Evolutionary conservation across 768 basidiomycete species (phyloP), one percentile per base, ranked within the genome.

Genomic region (Boletus edulis): DNA sequence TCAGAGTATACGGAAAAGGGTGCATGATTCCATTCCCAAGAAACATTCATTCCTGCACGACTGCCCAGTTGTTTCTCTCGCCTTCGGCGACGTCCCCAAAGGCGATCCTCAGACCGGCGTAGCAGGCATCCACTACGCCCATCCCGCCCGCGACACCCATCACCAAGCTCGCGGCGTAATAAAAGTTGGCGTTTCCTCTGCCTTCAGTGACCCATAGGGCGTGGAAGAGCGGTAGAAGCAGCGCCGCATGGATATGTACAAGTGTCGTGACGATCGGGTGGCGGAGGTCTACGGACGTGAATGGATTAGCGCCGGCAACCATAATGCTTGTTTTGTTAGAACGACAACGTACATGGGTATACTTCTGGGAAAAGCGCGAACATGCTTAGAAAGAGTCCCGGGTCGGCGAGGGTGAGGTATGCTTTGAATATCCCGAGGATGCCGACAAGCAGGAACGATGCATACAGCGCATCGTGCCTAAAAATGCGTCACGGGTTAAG

Each of bases 141-240:
- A 89, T 81, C 0, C 92, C 94, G 59, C 91, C 88, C 3, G 86
- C 89, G 59, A 94, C 80, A 0, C 93, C 94, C 70, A 94, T 94
- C 15, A 99, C 96, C 56, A 98, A 77, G 3, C 94, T 98, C 4
- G 89, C 86, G 0, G 97, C 97, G 64, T 98, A 99, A 74, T 91
- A 98, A 73, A 99, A 99, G 70, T 98, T 98, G 44, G 96, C 94
- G 65, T 99, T 98, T 3, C 94, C 97, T 6, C 93, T 91, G 2
- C 94, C 94, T 53, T 93, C 88, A 10, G 77, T 78, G 7, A 98
- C 81, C 96, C 97, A 99, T 2, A 98, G 76, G 55, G 91, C 82
- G 65, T 96, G 86, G 71, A 98, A 95, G 31, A 97, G 78, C 0
- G 96, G 96, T 54, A 98, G 80, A 20, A 98, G 84, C 18, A 93